Conservation (phyloP, 1,284 basidiomycete species). For the Tranzscheliella williamsii region DNA sequence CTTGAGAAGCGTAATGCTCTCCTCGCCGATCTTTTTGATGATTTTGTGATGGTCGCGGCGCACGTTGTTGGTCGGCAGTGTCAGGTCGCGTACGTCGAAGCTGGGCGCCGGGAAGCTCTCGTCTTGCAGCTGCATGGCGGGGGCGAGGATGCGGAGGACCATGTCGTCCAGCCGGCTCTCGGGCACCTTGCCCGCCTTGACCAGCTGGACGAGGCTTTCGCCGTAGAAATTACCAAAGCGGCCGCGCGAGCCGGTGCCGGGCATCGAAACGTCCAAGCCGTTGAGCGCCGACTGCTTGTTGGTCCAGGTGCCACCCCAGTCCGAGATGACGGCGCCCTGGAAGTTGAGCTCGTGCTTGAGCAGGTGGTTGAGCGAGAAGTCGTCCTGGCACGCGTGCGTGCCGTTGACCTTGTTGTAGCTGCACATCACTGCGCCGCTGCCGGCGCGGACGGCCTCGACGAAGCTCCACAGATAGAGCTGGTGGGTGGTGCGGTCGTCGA, state of each 20-base stretch:
- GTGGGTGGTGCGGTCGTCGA: constrained; percentile 76
- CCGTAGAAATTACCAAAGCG: constrained; percentile 59
- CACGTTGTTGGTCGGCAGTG: constrained; percentile 37
- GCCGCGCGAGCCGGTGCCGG: too few relatives aligned
- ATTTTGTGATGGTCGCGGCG: constrained; percentile 40
- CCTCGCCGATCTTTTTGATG: constrained; percentile 41
- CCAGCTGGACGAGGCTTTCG: constrained; percentile 66
- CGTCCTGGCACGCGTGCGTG: constrained; percentile 71
- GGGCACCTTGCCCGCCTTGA: constrained; percentile 72
- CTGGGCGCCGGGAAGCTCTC: constrained; percentile 23
- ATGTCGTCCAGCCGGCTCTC: constrained; percentile 65
- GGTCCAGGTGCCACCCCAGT: constrained; percentile 42
- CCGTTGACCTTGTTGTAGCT: constrained; percentile 68
- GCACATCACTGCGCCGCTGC: constrained; percentile 62
- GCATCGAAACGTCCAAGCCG: constrained; percentile 69
- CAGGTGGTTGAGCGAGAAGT: constrained; percentile 70
- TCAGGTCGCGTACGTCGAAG: constrained; percentile 33
- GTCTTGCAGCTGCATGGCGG: constrained; percentile 44
- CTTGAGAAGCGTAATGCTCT: constrained; percentile 47
- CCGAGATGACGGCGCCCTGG: constrained; percentile 70
- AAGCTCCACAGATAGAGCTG: constrained; percentile 62
- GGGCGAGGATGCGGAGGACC: constrained; percentile 51
- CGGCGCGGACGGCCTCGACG: constrained; percentile 64
- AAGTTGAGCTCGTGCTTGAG: constrained; percentile 76
- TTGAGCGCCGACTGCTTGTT: constrained; percentile 63